Evolutionary conservation across 2,329 filamentous ascomycete genomes (phyloP), one percentile per base, ranked within the genome.

Genomic region (Diaporthe velutina): DNA sequence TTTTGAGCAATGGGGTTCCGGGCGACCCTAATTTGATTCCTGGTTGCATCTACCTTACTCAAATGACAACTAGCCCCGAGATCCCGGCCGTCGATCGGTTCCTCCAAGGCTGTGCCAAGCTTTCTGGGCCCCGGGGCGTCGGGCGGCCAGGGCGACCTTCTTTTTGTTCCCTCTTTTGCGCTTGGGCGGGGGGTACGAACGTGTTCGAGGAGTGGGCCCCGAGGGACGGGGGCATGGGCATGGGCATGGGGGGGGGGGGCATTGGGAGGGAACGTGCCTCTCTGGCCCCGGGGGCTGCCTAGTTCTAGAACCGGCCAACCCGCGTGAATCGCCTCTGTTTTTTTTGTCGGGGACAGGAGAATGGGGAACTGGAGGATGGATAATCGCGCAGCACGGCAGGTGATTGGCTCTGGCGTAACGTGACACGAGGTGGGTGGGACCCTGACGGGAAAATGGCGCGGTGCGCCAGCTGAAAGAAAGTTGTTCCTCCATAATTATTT

Each of bases 51-150:
- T 22, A 33, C 10, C 7, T 2, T 28, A 12, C n/a, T 50, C 3
- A 52, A 52, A 52, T 52, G 22, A 58, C 30, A 35, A 22, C 19
- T 52, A 17, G n/a, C 12, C 48, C n/a, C 33, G n/a, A 38, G 48
- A 54, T 38, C 64, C 64, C 40, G 48, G 45, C 28, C 48, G 64
- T 22, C 33, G 64, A 68, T 68, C 64, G 45, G 64, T 52, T 52
- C 64, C 64, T 67, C 33, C 64, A 52, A 22, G 64, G 64, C 64
- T 40, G 64, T 54, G 64, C 64, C 48, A 68, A 68, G 64, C 64
- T 68, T 68, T 68, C 30, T 66, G 42, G 48, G 45, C 48, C n/a
- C 64, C 64, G 48, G 48, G 22, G 64, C 33, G n/a, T 28, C 48
- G 48, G 64, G 33, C 33, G 30, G 5, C n/a, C 45, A n/a, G n/a